A percentile compares a stretch with the other conserved stretches of the same genome.
phyloP scores from a whole-genome alignment of 805 yeast species.

The Saccharomyces eubayanus region DNA sequence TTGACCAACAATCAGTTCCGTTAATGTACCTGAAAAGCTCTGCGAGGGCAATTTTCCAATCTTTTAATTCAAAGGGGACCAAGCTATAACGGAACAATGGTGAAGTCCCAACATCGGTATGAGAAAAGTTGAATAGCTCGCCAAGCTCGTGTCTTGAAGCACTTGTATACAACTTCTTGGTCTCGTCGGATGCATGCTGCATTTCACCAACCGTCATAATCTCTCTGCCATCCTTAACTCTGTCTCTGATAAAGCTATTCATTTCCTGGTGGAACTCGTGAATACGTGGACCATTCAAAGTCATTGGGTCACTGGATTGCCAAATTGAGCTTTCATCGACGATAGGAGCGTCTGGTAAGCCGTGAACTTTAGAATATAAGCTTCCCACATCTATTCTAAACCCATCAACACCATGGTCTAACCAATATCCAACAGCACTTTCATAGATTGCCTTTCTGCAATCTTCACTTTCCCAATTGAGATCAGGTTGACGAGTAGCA shows the following conservation, averaged over 20 bases:
- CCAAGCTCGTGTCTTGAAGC: slow-evolving; percentile 2
- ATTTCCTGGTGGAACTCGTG: slow-evolving; percentile 52
- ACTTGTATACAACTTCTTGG: background rate
- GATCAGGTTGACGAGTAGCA: slow-evolving; percentile 49
- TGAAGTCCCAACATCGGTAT: slow-evolving; percentile 2
- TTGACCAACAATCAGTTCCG: slow-evolving; percentile 51
- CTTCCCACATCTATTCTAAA: slow-evolving; percentile 28
- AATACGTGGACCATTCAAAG: slow-evolving; percentile 45
- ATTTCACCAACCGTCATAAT: slow-evolving; percentile 3
- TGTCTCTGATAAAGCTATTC: slow-evolving; percentile 35
- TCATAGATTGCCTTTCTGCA: slow-evolving; percentile 33
- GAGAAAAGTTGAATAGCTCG: slow-evolving; percentile 1
- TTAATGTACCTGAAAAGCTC: slow-evolving; percentile 34
- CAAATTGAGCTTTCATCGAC: slow-evolving; percentile 33
- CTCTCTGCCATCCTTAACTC: slow-evolving; percentile 13
- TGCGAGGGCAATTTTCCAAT: slow-evolving; percentile 36
- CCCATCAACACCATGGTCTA: slow-evolving; percentile 48
- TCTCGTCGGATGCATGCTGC: background rate
- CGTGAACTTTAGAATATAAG: slow-evolving; percentile 41
- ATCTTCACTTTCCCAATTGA: slow-evolving; percentile 48
- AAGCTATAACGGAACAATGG: background rate
- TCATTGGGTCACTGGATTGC: slow-evolving; percentile 33
- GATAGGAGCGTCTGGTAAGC: slow-evolving; percentile 43
- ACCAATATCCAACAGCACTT: slow-evolving; percentile 45
- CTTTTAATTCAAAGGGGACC: slow-evolving; percentile 24